Conservation (phyloP, 2,329 filamentous ascomycete genomes). For the Pseudopyrenochaeta lycopersici region DNA sequence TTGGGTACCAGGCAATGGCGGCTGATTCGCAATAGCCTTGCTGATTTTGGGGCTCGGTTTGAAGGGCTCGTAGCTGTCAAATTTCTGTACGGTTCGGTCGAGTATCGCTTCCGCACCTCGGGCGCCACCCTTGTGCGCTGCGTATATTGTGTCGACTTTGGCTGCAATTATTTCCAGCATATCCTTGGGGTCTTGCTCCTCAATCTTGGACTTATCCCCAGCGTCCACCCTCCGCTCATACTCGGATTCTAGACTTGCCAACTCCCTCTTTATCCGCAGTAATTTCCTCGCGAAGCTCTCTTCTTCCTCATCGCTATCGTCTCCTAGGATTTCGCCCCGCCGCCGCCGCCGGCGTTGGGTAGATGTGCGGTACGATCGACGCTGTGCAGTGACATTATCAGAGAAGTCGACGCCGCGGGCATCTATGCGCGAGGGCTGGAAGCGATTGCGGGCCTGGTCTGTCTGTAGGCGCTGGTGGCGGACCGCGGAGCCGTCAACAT, state of each 20-base stretch:
- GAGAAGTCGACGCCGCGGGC: slow-evolving; percentile 86
- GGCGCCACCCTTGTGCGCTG: slow-evolving; percentile 44
- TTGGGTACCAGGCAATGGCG: slow-evolving; percentile 44
- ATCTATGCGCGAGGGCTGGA: slow-evolving; percentile 78
- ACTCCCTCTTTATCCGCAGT: slow-evolving; percentile 81
- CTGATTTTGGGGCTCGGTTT: slow-evolving; percentile 33
- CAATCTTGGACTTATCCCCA: slow-evolving; percentile 51
- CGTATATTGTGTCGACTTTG: slow-evolving; percentile 72
- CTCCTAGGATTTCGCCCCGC: slow-evolving; percentile 71
- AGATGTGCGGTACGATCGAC: slow-evolving; percentile 80
- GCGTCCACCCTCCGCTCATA: slow-evolving; percentile 62
- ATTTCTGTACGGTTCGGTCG: slow-evolving; percentile 44
- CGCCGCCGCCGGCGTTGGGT: slow-evolving; percentile 70
- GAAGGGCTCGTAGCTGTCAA: slow-evolving; percentile 43
- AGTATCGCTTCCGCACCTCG: slow-evolving; percentile 49
- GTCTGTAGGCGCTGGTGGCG: slow-evolving; percentile 79
- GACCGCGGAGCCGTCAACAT: slow-evolving; percentile 59
- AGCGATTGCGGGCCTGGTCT: slow-evolving; percentile 80
- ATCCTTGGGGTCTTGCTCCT: slow-evolving; percentile 59
- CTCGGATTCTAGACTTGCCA: slow-evolving; percentile 70
- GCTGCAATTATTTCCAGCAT: slow-evolving; percentile 73
- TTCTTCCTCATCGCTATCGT: slow-evolving; percentile 72
- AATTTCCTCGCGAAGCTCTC: slow-evolving; percentile 82
- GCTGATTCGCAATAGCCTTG: slow-evolving; percentile 40
- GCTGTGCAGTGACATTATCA: slow-evolving; percentile 81